Base-by-base conservation (phyloP, 768 basidiomycete genomes). In the Gautieria morchelliformis region DNA sequence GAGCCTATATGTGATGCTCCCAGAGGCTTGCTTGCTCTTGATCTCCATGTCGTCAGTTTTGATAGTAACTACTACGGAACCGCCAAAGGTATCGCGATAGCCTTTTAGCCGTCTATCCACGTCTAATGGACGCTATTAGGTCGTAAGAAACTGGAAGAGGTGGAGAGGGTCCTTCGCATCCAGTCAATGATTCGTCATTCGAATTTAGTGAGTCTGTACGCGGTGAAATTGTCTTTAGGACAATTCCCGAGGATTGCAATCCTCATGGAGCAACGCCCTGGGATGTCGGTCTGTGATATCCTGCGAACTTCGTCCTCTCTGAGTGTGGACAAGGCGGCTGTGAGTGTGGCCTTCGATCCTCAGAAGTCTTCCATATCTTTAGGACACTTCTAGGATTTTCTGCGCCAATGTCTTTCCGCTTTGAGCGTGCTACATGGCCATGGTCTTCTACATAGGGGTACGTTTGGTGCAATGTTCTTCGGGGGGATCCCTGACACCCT, bases 241-340 rank as follows among this genome's bases (percentile, higher is more conserved):
- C 74, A 78, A 54, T 68, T 76, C 1, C 78, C 85, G 3, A 78
- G 78, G 52, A 65, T 93, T 57, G 70, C 78, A 32, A 77, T 93
- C 5, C 74, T 93, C 22, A 80, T 77, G n/a, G 90, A 93, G 63
- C 80, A 86, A 64, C 73, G 76, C 0, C 87, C 88, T 0, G 68
- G 81, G 0, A 70, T 87, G 58, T 84, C 81, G 0, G 67, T 93
- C 30, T 74, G 81, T 44, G 87, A 90, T 58, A 78, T 93, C 5
- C 71, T 93, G n/a, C 81, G 85, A 60, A 85, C 89, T 63, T 84
- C 81, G 52, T 83, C 87, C 33, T 76, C 73, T n/a, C 70, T 93
- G n/a, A 78, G 82, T 49, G 82, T 88, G 65, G 83, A 84, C 39
- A 76, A 86, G 24, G 85, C 84, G 17, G 75, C 78, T 41, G 88